Conservation (phyloP, 2,329 filamentous ascomycete genomes). For the Pestalotiopsis sp. region DNA sequence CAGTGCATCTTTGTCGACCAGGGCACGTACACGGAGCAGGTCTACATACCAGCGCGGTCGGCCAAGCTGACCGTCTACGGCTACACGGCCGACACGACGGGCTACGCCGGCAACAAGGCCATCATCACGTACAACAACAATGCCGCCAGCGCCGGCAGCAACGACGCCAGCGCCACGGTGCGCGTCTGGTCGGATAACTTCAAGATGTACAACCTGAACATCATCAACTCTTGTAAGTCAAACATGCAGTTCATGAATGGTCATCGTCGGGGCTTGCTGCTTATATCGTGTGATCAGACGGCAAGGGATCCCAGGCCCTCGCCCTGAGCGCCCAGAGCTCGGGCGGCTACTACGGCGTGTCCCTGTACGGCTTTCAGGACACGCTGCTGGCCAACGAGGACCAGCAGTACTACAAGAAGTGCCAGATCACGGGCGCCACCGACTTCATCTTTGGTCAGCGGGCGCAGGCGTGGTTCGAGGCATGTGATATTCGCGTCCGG, state of each 20-base stretch:
- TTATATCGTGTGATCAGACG: slow-evolving; percentile 26
- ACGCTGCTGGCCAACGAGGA: slow-evolving; percentile 50
- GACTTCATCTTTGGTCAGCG: slow-evolving; percentile 53
- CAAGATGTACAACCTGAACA: slow-evolving; percentile 64
- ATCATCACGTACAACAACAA: slow-evolving; percentile 49
- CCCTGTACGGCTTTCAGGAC: slow-evolving; percentile 51
- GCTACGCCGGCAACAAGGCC: slow-evolving; percentile 59
- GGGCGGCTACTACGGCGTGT: slow-evolving; percentile 49
- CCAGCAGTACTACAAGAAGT: slow-evolving; percentile 48
- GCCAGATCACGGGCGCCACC: slow-evolving; percentile 48
- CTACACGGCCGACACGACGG: slow-evolving; percentile 53
- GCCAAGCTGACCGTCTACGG: slow-evolving; percentile 60
- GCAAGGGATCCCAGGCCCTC: slow-evolving; percentile 49
- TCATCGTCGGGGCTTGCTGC: not conserved
- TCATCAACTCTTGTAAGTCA: slow-evolving; percentile 42
- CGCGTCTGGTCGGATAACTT: slow-evolving; percentile 50
- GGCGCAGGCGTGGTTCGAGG: slow-evolving; percentile 46
- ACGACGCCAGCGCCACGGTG: slow-evolving; percentile 55
- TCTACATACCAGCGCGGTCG: slow-evolving; percentile 50
- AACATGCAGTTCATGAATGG: not conserved
- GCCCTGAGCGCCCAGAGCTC: slow-evolving; percentile 46
- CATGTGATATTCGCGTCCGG: slow-evolving; percentile 41
- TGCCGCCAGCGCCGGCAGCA: slow-evolving; percentile 48
- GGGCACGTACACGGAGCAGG: slow-evolving; percentile 64
- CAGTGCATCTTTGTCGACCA: slow-evolving; percentile 66